These are phyloP conservation scores for Linum usitatissimum DNA, from an alignment of 345 rosid genomes.

Conservation along the genomic window DNA sequence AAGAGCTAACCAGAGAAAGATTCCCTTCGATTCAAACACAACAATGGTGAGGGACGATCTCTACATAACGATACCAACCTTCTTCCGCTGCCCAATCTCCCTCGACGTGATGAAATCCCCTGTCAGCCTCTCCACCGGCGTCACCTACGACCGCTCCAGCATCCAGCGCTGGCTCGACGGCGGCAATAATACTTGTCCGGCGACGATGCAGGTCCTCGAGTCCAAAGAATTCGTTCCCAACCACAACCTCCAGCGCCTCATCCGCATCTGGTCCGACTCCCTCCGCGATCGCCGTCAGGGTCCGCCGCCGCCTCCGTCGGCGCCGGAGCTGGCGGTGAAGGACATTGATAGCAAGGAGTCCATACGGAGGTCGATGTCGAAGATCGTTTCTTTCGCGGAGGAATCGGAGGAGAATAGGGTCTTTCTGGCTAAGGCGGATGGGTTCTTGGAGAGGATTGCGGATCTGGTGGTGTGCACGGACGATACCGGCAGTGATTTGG, in stretches of 20 bases:
- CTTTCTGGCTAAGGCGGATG: constrained; percentile 38
- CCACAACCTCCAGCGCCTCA: constrained; percentile 69
- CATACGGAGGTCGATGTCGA: constrained; percentile 17
- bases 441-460: constrained; percentile 39
- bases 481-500: constrained; percentile 11
- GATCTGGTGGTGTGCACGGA: constrained; percentile 25
- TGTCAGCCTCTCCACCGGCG: constrained; percentile 87
- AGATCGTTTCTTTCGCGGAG: background rate
- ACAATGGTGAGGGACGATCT: constrained; percentile 52
- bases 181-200: constrained; percentile 89
- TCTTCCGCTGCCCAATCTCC: constrained; percentile 88
- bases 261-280: constrained; percentile 69
- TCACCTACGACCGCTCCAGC: constrained; percentile 82
- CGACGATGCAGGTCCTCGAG: constrained; percentile 86
- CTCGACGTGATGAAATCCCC: constrained; percentile 93
- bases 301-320: constrained; percentile 12
- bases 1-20: too few species aligned
- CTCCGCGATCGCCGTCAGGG: constrained; percentile 8
- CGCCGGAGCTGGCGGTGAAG: background rate
- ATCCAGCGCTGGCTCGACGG: constrained; percentile 83
- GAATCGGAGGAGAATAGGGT: constrained; percentile 30
- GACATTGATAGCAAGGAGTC: constrained; percentile 18
- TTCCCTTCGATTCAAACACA: too few species aligned
- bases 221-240: constrained; percentile 69
- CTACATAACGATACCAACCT: constrained; percentile 61